phyloP scores from a whole-genome alignment of 2,329 filamentous ascomycete species.

The Aspergillus sp. region DNA sequence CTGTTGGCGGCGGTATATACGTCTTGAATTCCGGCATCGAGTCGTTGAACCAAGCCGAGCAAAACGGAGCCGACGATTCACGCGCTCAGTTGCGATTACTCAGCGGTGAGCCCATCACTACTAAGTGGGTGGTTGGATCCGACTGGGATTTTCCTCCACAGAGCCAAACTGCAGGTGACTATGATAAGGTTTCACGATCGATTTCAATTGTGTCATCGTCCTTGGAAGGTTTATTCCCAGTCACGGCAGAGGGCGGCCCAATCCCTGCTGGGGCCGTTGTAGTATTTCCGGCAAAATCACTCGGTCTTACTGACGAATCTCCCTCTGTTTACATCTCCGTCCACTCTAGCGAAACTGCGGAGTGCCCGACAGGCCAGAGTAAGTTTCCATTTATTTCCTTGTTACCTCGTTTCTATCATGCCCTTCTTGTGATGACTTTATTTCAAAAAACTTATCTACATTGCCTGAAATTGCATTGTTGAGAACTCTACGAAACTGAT shows the following conservation, averaged over 20 bases:
- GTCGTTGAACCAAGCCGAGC: slow-evolving; percentile 20
- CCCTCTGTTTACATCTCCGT: slow-evolving; percentile 62
- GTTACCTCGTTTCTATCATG: slow-evolving; percentile 13
- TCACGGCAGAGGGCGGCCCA: slow-evolving; percentile 71
- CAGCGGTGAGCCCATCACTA: slow-evolving; percentile 37
- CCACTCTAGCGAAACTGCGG: slow-evolving; percentile 88
- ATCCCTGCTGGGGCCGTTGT: slow-evolving; percentile 65
- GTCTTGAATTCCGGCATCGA: slow-evolving; percentile 73
- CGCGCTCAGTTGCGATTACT: slow-evolving; percentile 33
- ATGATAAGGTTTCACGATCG: slow-evolving; percentile 55
- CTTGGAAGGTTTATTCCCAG: slow-evolving; percentile 66
- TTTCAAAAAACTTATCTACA: slow-evolving; percentile 92
- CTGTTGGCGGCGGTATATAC: slow-evolving; percentile 88
- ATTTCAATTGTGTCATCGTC: slow-evolving; percentile 69
- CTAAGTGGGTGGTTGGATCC: slow-evolving; percentile 39
- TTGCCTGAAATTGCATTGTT: slow-evolving; percentile 95
- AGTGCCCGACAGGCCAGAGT: slow-evolving; percentile 89
- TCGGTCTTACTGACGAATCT: slow-evolving; percentile 28
- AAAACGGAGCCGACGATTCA: slow-evolving; percentile 16
- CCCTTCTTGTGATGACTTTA: slow-evolving; percentile 74
- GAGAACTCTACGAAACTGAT: slow-evolving; percentile 80
- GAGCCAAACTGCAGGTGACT: slow-evolving; percentile 22
- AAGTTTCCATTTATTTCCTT: slow-evolving; percentile 52
- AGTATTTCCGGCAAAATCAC: slow-evolving; percentile 36
- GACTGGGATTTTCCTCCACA: slow-evolving; percentile 36